Evolutionary conservation across 345 rosid genomes (phyloP), one percentile per base, ranked within the genome.

Genomic region (Dimocarpus longan): DNA sequence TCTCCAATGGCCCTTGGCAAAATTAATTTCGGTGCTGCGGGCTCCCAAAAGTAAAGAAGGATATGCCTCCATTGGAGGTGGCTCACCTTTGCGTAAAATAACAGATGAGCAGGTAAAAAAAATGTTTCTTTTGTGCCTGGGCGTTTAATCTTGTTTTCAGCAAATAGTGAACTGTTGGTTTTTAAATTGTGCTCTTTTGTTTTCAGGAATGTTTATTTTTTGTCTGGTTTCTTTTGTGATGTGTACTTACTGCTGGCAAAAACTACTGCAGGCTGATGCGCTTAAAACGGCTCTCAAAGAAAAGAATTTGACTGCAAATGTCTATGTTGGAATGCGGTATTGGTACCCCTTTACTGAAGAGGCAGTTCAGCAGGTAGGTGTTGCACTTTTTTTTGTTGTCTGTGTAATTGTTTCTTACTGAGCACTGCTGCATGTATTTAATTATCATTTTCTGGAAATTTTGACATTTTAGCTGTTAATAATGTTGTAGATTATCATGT

Each of bases 1-100:
- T 86, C 92, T 94, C 62, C 98, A 93, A 82, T 80, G 86, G 48
- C 91, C 99, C 21, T 73, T 94, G 74, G 99, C 98, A 2, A 77
- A 91, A 56, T 85, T 94, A 32, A 96, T 96, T 73, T 96, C 98
- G 76, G 86, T 91, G 18, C 82, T 92, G 56, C 90, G 97, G 16
- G 97, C 99, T 16, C 97, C 97, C 1, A 94, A 94, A 79, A 93
- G 97, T 46, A 94, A 88, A 88, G 97, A 94, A 88, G 99, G 97
- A 70, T 96, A 96, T 91, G 99, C 99, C 84, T 87, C 98, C 67
- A 94, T 96, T 56, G 99, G 99, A 56, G 99, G 99, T 48, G 94
- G 98, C 71, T 96, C 97, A 26, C 98, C 97, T 64, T 63, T 93
- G 86, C 92, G 97, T 76, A 93, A 87, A 81, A 91, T 94, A 73